Evolutionary conservation across 345 rosid genomes (phyloP).

Genomic region (Salix dunnii): DNA sequence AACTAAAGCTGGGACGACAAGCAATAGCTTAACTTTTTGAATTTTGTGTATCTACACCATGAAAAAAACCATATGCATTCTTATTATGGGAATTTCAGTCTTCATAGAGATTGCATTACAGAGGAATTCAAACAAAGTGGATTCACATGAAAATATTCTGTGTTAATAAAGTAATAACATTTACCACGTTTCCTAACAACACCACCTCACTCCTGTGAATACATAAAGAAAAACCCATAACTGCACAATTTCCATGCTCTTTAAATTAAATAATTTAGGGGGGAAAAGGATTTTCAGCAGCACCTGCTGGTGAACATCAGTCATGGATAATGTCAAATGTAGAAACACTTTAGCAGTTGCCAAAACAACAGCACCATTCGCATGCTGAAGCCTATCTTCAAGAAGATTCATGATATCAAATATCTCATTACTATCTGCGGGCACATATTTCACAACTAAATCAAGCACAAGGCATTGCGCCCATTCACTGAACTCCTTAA

Average conservation of each 20-base stretch:
- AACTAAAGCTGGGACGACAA: not conserved
- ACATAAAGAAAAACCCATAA: constrained; percentile 2
- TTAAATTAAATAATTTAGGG: not conserved
- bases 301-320: constrained; percentile 98
- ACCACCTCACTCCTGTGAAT: constrained; percentile 6
- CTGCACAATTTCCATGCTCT: not conserved
- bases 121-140: not conserved
- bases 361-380: constrained; percentile 98
- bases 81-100: not conserved
- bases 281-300: not conserved
- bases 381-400: constrained; percentile 99
- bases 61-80: not conserved
- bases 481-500: constrained; percentile 94
- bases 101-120: not conserved
- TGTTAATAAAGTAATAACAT: not conserved
- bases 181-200: not conserved
- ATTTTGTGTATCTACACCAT: not conserved
- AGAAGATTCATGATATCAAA: constrained; percentile 98
- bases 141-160: not conserved
- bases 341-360: constrained; percentile 85
- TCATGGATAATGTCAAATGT: constrained; percentile 85
- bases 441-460: constrained; percentile 81
- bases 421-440: constrained; percentile 78
- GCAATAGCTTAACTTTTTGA: not conserved
- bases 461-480: constrained; percentile 96